These are phyloP conservation scores for Botrytis fabae DNA, from an alignment of 2,329 filamentous ascomycete species.

Conservation along the genomic window DNA sequence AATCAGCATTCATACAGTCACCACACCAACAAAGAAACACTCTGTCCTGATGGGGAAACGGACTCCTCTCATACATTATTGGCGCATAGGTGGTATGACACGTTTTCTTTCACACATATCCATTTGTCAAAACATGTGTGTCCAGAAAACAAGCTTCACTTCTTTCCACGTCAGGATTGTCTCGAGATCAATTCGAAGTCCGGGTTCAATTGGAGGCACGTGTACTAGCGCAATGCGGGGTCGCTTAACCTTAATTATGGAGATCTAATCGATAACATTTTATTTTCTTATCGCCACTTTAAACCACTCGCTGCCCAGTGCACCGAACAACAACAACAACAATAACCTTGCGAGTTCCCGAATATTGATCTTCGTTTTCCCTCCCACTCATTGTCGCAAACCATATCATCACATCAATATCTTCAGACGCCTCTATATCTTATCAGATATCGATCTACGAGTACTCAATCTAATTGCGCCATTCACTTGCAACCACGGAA, in stretches of 20 bases:
- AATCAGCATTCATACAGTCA: neutral
- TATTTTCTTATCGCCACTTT: conserved; percentile 18
- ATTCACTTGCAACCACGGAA: neutral
- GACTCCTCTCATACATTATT: neutral
- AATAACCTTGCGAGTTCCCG: neutral
- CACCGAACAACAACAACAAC: neutral
- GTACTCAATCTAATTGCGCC: neutral
- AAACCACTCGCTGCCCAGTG: conserved; percentile 11
- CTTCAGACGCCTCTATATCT: neutral
- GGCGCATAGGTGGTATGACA: neutral
- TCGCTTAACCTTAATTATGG: conserved; percentile 14
- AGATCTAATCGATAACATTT: neutral
- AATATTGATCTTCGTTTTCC: neutral
- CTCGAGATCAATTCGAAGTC: neutral
- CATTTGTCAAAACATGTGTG: conserved; percentile 1
- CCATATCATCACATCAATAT: neutral
- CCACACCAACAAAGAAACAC: neutral
- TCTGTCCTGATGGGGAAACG: neutral
- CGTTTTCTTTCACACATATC: neutral
- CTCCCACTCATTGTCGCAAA: neutral
- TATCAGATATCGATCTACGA: neutral
- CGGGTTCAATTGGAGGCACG: neutral
- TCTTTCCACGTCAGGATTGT: neutral
- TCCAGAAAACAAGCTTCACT: conserved; percentile 3
- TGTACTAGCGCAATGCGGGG: conserved; percentile 18